phyloP scores from a whole-genome alignment of 1,284 basidiomycete species.

The Somion occarium region DNA sequence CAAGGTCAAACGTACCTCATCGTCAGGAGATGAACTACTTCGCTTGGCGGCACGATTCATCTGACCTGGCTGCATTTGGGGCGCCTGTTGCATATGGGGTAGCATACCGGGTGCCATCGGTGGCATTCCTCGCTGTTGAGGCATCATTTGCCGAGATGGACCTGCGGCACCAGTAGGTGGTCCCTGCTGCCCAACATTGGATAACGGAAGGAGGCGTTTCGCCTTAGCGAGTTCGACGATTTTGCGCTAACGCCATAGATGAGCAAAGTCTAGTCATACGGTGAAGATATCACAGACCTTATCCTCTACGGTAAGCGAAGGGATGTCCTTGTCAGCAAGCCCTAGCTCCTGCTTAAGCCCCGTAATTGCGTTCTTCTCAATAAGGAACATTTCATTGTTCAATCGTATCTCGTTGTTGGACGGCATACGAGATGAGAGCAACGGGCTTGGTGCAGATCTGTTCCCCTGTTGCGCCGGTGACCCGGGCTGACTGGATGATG shows the following conservation, averaged over 20 bases:
- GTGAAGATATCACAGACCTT: conserved; percentile 47
- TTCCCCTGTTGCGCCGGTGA: conserved; percentile 42
- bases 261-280: not conserved
- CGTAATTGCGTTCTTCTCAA: conserved; percentile 30
- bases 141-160: conserved; percentile 22
- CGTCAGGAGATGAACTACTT: conserved; percentile 64
- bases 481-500: conserved; percentile 53
- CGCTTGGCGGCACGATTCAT: conserved; percentile 37
- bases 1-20: conserved; percentile 44
- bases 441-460: conserved; percentile 51
- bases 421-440: conserved; percentile 41
- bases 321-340: conserved; percentile 44
- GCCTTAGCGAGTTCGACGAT: conserved; percentile 26
- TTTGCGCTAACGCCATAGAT: conserved; percentile 30
- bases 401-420: conserved; percentile 13
- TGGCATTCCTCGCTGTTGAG: conserved; percentile 10
- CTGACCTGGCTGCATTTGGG: conserved; percentile 8
- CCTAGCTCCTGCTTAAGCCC: conserved; percentile 42
- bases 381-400: conserved; percentile 32
- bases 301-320: conserved; percentile 40
- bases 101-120: conserved; percentile 10
- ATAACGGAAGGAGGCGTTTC: conserved; percentile 12
- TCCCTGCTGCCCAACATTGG: conserved; percentile 12
- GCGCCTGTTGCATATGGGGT: conserved; percentile 4
- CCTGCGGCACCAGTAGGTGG: conserved; percentile 18